Evolutionary conservation across 345 rosid species (phyloP).

Genomic region (Heritiera fomes): DNA sequence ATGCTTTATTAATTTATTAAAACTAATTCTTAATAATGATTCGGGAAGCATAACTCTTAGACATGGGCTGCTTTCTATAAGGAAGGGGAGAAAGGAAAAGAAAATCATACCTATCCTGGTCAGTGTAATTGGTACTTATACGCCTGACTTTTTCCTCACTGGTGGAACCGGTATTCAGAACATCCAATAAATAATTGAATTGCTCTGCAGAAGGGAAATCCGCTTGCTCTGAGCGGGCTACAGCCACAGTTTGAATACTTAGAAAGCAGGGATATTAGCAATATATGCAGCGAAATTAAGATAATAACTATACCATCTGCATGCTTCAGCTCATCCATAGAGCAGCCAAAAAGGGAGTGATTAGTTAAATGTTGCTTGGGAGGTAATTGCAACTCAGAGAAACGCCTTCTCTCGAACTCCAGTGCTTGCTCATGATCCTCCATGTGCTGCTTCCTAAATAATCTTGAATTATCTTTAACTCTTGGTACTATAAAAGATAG

Average conservation of each 20-base stretch:
- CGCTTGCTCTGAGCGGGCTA: constrained; percentile 44
- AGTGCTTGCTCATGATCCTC: constrained; percentile 56
- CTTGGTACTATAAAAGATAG: constrained; percentile 42
- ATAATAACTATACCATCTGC: constrained; percentile 49
- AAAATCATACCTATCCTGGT: constrained; percentile 58
- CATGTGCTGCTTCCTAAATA: constrained; percentile 44
- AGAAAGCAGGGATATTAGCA: background rate
- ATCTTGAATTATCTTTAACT: constrained; percentile 46
- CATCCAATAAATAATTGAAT: constrained; percentile 56
- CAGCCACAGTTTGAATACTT: background rate
- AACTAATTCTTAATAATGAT: background rate
- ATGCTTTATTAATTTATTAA: background rate
- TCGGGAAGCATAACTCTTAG: background rate
- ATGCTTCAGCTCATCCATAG: constrained; percentile 46
- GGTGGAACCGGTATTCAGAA: constrained; percentile 52
- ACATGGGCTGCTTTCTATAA: background rate
- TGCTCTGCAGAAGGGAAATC: constrained; percentile 47
- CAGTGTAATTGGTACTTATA: constrained; percentile 46
- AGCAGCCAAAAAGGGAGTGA: constrained; percentile 51
- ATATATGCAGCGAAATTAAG: background rate
- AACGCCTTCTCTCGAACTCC: constrained; percentile 47
- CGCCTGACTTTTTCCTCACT: constrained; percentile 47
- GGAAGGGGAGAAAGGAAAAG: background rate
- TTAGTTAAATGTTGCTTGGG: constrained; percentile 39
- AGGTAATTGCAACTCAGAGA: constrained; percentile 40